phyloP scores from a whole-genome alignment of 2,329 filamentous ascomycete genomes.

The Lasiodiplodia citricola region DNA sequence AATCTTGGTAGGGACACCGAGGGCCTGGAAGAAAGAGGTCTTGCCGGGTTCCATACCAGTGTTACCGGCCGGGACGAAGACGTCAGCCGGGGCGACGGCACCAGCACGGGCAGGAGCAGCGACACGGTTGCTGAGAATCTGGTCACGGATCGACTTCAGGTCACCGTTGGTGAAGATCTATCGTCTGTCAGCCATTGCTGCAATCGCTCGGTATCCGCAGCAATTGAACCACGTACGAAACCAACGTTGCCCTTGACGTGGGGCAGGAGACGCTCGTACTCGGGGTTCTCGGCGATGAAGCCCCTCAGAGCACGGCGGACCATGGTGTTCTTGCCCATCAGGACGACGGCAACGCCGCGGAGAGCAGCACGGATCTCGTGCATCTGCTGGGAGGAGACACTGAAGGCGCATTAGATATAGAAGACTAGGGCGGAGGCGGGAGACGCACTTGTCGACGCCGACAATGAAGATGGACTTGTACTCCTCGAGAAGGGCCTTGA shows the following conservation, averaged over 20 bases:
- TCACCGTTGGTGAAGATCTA: conserved; percentile 99
- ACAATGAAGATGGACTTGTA: conserved; percentile 99
- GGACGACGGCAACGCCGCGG: conserved; percentile 88
- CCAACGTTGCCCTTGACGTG: conserved; percentile 74
- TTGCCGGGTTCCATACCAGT: conserved; percentile 99
- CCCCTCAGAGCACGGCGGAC: conserved; percentile 97
- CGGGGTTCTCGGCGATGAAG: conserved; percentile 86
- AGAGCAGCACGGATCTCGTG: conserved; percentile 97
- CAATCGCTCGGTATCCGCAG: background rate
- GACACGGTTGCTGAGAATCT: conserved; percentile 96
- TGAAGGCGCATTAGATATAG: conserved; percentile 69
- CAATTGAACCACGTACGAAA: conserved; percentile 27
- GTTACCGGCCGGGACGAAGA: conserved; percentile 97
- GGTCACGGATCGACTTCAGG: conserved; percentile 89
- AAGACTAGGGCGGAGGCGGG: background rate
- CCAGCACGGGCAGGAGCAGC: conserved; percentile 97
- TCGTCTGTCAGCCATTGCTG: background rate
- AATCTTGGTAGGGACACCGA: conserved; percentile 99
- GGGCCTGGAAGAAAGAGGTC: conserved; percentile 99
- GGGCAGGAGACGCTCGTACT: conserved; percentile 97
- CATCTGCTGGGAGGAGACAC: conserved; percentile 99
- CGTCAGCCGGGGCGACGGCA: conserved; percentile 90
- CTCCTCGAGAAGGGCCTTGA: conserved; percentile 94
- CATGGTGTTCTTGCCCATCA: conserved; percentile 99
- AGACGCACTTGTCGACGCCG: conserved; percentile 49